A percentile compares a stretch with the other conserved stretches of the same genome.
phyloP scores from a whole-genome alignment of 2,329 filamentous ascomycete species.

The Orbilia brochopaga region DNA sequence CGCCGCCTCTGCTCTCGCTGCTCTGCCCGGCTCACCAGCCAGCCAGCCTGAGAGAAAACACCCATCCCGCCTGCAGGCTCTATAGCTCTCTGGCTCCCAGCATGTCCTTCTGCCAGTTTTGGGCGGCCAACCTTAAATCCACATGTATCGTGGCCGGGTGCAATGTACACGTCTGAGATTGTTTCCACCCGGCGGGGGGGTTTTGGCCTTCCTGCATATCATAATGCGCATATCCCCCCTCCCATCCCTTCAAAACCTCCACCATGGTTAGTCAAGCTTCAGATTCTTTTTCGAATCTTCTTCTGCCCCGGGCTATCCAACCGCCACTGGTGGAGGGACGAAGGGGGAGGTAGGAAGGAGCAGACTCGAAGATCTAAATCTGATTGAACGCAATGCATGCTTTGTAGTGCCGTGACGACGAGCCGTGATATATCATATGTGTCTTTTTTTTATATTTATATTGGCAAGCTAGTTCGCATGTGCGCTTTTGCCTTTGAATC shows the following conservation, averaged over 20 bases:
- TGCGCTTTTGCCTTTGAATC: neutral
- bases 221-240: constrained; percentile 19
- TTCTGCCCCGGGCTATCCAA: constrained; percentile 17
- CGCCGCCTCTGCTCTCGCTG: too few species aligned
- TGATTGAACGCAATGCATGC: neutral
- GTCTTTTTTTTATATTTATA: constrained; percentile 48
- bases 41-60: constrained; percentile 15
- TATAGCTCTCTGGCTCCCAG: constrained; percentile 17
- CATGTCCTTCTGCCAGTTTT: constrained; percentile 17
- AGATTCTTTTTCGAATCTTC: constrained; percentile 21
- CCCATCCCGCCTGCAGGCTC: constrained; percentile 12
- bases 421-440: constrained; percentile 23
- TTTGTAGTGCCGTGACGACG: neutral
- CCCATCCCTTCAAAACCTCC: constrained; percentile 16
- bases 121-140: constrained; percentile 48
- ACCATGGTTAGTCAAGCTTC: constrained; percentile 12
- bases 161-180: constrained; percentile 51
- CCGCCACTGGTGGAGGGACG: constrained; percentile 19
- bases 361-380: constrained; percentile 2
- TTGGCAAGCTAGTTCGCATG: constrained; percentile 1
- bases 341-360: neutral
- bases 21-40: neutral
- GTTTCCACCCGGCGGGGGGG: constrained; percentile 37
- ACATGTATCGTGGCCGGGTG: constrained; percentile 48
- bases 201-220: constrained; percentile 48